A percentile compares a stretch with the other conserved stretches of the same genome.
These are phyloP conservation scores for Xerocomus spinulosus DNA, from an alignment of 768 basidiomycete species.

Conservation along the genomic window DNA sequence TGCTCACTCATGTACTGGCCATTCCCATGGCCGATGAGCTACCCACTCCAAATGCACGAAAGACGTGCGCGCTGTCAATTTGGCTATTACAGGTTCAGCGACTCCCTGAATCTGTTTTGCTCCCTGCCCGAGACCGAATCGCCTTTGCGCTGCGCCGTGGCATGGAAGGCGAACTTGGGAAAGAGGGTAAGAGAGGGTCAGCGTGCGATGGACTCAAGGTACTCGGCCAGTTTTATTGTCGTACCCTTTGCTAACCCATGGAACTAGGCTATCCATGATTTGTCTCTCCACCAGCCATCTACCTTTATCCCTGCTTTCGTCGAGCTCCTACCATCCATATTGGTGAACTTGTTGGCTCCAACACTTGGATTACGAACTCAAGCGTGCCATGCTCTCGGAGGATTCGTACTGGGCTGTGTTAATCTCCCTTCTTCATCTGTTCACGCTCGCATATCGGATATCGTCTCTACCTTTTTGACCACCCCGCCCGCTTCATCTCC, in stretches of 20 bases:
- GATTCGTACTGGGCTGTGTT: conserved; percentile 54
- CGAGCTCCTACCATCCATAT: conserved; percentile 54
- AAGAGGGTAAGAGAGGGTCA: conserved; percentile 86
- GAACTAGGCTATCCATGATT: conserved; percentile 67
- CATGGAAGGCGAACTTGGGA: conserved; percentile 79
- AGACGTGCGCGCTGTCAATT: conserved; percentile 75
- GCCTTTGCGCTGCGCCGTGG: conserved; percentile 69
- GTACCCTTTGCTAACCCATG: conserved; percentile 9
- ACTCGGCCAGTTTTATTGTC: conserved; percentile 15
- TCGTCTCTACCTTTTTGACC: conserved; percentile 47
- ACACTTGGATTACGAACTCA: conserved; percentile 63
- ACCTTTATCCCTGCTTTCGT: conserved; percentile 68
- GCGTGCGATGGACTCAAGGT: conserved; percentile 76
- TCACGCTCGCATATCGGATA: conserved; percentile 51
- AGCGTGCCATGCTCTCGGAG: conserved; percentile 73
- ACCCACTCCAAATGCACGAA: conserved; percentile 81
- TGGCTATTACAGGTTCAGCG: conserved; percentile 71
- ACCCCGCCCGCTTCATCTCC: conserved; percentile 34
- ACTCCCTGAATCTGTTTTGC: conserved; percentile 56
- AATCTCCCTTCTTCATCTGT: conserved; percentile 42
- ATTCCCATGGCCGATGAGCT: conserved; percentile 67
- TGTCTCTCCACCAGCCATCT: conserved; percentile 55
- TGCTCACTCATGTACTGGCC: conserved; percentile 61
- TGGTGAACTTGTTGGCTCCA: conserved; percentile 58
- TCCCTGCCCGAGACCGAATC: conserved; percentile 62